phyloP scores from a whole-genome alignment of 345 rosid species.

The Eucalyptus guilfoylei region DNA sequence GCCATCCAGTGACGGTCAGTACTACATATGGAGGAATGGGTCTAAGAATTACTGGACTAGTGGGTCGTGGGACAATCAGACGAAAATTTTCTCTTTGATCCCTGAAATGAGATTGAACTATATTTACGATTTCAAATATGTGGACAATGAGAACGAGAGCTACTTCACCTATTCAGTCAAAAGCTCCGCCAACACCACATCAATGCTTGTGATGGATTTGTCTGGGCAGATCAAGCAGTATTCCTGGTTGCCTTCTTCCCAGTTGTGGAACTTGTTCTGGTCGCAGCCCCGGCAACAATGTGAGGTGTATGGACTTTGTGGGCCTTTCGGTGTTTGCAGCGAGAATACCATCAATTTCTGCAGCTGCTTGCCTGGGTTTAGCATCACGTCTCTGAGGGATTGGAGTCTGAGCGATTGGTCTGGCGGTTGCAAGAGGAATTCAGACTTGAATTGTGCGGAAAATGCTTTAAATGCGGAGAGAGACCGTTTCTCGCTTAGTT shows the following conservation, averaged over 20 bases:
- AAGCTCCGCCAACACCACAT: background rate
- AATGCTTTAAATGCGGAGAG: background rate
- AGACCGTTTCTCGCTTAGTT: constrained; percentile 13
- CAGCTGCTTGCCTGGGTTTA: background rate
- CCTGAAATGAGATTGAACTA: constrained; percentile 66
- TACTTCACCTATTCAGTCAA: constrained; percentile 52
- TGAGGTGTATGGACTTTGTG: constrained; percentile 55
- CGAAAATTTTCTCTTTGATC: constrained; percentile 23
- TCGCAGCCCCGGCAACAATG: constrained; percentile 58
- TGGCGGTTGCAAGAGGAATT: constrained; percentile 44
- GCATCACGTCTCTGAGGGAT: constrained; percentile 2
- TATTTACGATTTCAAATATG: constrained; percentile 40
- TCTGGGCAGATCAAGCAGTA: constrained; percentile 54
- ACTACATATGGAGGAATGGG: constrained; percentile 40
- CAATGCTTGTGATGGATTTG: constrained; percentile 35
- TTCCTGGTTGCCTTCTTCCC: constrained; percentile 16
- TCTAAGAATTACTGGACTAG: constrained; percentile 45
- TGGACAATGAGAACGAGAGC: constrained; percentile 25
- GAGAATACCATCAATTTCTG: constrained; percentile 1
- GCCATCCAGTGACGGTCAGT: constrained; percentile 24
- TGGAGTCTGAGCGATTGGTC: constrained; percentile 54
- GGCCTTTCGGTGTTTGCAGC: constrained; percentile 51
- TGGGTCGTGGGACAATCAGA: constrained; percentile 50
- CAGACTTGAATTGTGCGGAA: constrained; percentile 29
- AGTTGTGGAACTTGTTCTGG: constrained; percentile 59